A percentile compares a stretch with the other conserved stretches of the same genome.
Conservation (phyloP, 495 filamentous ascomycete genomes). For the Usnea hakonensis region DNA sequence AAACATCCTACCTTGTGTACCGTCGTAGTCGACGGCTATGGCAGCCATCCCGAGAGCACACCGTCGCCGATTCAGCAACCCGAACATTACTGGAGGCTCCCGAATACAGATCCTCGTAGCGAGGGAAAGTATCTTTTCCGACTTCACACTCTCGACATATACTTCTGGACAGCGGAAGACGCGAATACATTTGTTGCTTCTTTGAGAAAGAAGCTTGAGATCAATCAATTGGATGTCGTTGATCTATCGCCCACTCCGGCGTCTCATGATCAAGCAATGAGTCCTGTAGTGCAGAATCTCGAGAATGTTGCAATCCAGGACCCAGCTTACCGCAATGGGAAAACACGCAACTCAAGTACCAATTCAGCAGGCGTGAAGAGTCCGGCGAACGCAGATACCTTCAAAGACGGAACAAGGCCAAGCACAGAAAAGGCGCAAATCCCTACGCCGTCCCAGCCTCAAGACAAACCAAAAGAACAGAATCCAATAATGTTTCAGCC, state of each 20-base stretch:
- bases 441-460: slow-evolving; percentile 50
- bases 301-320: slow-evolving; percentile 71
- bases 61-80: slow-evolving; percentile 33
- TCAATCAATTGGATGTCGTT: slow-evolving; percentile 51
- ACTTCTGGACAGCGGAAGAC: slow-evolving; percentile 79
- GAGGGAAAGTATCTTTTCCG: slow-evolving; percentile 65
- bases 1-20: slow-evolving; percentile 72
- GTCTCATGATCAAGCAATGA: slow-evolving; percentile 51
- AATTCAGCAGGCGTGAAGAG: slow-evolving; percentile 20
- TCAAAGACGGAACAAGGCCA: slow-evolving; percentile 23
- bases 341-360: slow-evolving; percentile 41
- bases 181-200: slow-evolving; percentile 64
- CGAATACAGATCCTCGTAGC: slow-evolving; percentile 59
- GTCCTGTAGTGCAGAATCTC: slow-evolving; percentile 74
- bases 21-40: slow-evolving; percentile 57
- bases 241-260: slow-evolving; percentile 42
- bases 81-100: slow-evolving; percentile 62
- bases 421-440: slow-evolving; percentile 27
- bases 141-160: slow-evolving; percentile 78
- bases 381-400: slow-evolving; percentile 19
- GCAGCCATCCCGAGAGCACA: slow-evolving; percentile 18
- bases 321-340: slow-evolving; percentile 49
- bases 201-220: slow-evolving; percentile 50
- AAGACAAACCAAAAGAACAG: slow-evolving; percentile 26
- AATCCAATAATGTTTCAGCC: slow-evolving; percentile 50